Conservation (phyloP, 345 rosid species). For the Bretschneidera sinensis region DNA sequence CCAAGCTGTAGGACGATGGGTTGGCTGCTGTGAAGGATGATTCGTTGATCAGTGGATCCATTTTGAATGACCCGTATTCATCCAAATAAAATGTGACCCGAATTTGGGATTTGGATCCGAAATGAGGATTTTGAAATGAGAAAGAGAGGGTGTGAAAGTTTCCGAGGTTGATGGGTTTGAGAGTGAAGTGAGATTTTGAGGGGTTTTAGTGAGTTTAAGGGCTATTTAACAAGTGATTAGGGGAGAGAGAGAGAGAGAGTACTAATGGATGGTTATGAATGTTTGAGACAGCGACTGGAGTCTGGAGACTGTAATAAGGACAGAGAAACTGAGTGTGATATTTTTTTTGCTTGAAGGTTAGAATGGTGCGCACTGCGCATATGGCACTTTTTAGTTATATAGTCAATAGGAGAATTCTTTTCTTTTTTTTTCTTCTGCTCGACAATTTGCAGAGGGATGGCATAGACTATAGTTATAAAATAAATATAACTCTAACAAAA, state of each 20-base stretch:
- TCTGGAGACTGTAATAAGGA: neutral
- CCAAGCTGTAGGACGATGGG: slow-evolving; percentile 71
- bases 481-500: too few relatives aligned
- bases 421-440: too few relatives aligned
- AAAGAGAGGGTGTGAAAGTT: slow-evolving; percentile 1
- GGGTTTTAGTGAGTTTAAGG: neutral
- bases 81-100: slow-evolving; percentile 14
- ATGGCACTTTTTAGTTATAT: neutral
- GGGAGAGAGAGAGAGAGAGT: neutral
- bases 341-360: neutral
- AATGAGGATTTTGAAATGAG: slow-evolving; percentile 15
- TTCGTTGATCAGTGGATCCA: slow-evolving; percentile 70
- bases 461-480: too few relatives aligned
- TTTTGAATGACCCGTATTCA: slow-evolving; percentile 23
- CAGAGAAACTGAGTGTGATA: neutral
- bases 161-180: slow-evolving; percentile 8
- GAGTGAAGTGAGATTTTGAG: too few relatives aligned
- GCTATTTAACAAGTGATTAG: neutral
- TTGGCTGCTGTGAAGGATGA: slow-evolving; percentile 79
- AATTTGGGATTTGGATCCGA: slow-evolving; percentile 37
- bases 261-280: neutral
- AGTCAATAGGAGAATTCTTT: too few relatives aligned
- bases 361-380: slow-evolving; percentile 14
- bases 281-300: neutral
- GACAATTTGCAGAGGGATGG: too few relatives aligned